Evolutionary conservation across 2,329 filamentous ascomycete species (phyloP), one percentile per base, ranked within the genome.

Genomic region (Aspergillus sp.): DNA sequence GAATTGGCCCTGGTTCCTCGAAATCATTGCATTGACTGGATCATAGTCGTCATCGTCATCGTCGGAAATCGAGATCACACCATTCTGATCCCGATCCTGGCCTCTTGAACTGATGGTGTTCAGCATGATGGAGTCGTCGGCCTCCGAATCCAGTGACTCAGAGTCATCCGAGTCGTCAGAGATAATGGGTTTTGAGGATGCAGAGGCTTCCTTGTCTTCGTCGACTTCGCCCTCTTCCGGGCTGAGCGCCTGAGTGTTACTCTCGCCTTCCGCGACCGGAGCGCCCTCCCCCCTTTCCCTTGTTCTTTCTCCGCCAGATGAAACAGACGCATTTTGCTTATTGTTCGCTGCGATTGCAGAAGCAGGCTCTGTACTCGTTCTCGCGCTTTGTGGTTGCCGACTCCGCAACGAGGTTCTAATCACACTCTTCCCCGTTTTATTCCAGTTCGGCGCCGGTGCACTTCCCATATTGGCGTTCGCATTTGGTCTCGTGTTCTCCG

Each of bases 381-480:
- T 68, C 23, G 63, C 63, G 19, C 59, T 64, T n/a, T 62, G n/a
- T 25, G 64, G 59, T 15, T 64, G 66, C 38, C 71, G 69, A 57
- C 69, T 70, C 30, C 75, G 72, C 56, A 82, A 75, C 1, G 77
- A 77, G 17, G 79, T 83, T 45, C 81, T 72, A 50, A 82, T 74
- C 8, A 74, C 73, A 48, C 71, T 72, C 52, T 77, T 79, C 25
- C 75, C 76, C 22, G 76, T 76, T 60, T 78, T 74, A 54, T 83
- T 82, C 81, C 80, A 82, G 58, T 74, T 79, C n/a, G 75, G 72
- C 1, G 72, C 70, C 9, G 74, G 72, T 5, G 64, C 58, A 52
- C 52, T 59, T 7, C 38, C 46, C 64, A 17, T 66, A 66, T 54
- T 71, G 66, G 43, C 46, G 8, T 17, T 28, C n/a, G 47, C 22